A percentile compares a stretch with the other conserved stretches of the same genome.
These are phyloP conservation scores for Aureobasidium vineae DNA, from an alignment of 2,329 filamentous ascomycete genomes.

Conservation along the genomic window DNA sequence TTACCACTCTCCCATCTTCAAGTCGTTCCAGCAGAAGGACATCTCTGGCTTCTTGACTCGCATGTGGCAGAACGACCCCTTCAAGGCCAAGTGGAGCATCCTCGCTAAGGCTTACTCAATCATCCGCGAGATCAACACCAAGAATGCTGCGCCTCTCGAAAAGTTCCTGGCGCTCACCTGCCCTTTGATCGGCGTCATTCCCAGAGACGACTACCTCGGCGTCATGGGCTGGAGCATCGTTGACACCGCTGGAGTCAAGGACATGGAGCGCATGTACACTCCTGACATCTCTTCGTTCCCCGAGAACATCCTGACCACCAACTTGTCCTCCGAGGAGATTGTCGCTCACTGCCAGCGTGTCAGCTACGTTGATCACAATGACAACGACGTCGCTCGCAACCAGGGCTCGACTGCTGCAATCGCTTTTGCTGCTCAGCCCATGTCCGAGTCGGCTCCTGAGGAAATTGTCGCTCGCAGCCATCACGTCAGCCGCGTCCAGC, in stretches of 20 bases:
- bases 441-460: background rate
- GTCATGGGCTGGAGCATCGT: conserved; percentile 49
- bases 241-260: conserved; percentile 33
- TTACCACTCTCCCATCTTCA: conserved; percentile 25
- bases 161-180: conserved; percentile 50
- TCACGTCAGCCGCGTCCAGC: background rate
- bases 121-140: conserved; percentile 52
- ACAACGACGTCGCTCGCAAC: conserved; percentile 27
- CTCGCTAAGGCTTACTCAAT: conserved; percentile 57
- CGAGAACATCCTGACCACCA: conserved; percentile 32
- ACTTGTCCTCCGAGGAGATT: conserved; percentile 40
- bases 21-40: conserved; percentile 47
- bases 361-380: conserved; percentile 33
- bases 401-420: conserved; percentile 28
- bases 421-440: conserved; percentile 30
- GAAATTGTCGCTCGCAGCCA: background rate
- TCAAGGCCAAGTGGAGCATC: conserved; percentile 54
- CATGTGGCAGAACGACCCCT: conserved; percentile 53
- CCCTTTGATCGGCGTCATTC: conserved; percentile 49
- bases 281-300: conserved; percentile 30
- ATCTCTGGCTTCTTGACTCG: conserved; percentile 52
- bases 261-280: conserved; percentile 30
- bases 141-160: conserved; percentile 48
- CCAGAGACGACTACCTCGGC: conserved; percentile 48
- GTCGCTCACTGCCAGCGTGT: conserved; percentile 34